Evolutionary conservation across 768 basidiomycete species (phyloP), one percentile per base, ranked within the genome.

Genomic region (Mycena floridula): DNA sequence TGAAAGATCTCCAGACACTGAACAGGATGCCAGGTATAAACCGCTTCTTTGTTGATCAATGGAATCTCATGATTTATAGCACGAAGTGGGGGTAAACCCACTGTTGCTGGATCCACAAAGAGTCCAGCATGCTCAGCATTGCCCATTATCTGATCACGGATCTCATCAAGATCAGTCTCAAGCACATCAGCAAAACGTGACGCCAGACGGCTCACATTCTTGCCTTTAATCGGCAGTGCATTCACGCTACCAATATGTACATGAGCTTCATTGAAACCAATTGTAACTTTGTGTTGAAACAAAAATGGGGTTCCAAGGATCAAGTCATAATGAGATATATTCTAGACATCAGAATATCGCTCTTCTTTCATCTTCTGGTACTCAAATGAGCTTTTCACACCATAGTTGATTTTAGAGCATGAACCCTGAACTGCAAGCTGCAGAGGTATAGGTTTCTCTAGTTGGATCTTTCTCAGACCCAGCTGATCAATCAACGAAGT

Each of bases 341-440:
- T 74, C 0, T 59, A 59, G 0, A 75, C 53, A 42, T 69, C 58
- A 43, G 69, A 69, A 4, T 43, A 22, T 2, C 57, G 47, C 0
- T 45, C 21, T 11, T 61, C 59, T 9, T 58, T 50, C 0, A 74
- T 64, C 0, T 35, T 24, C 46, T 71, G 64, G 49, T 70, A 73
- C 9, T 51, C 32, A 3, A 73, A 24, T 5, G 50, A 8, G 0
- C 50, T 64, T 2, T 22, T 45, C 0, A 59, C 49, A 0, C 53
- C 37, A 21, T 25, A 54, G 39, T 65, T 72, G 0, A 74, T 55
- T 41, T 65, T 65, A 0, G 67, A 59, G 0, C 61, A 36, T 1
- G 71, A 74, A 0, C 70, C 74, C 22, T 67, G 62, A 0, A 68
- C 64, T 0, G 70, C 72, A 0, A 76, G 48, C 11, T 69, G 65